Percentiles rank a stretch among this genome's conserved stretches.
Evolutionary conservation across 306 rosid species (phyloP).

Genomic region (Fragaria ananassa): DNA sequence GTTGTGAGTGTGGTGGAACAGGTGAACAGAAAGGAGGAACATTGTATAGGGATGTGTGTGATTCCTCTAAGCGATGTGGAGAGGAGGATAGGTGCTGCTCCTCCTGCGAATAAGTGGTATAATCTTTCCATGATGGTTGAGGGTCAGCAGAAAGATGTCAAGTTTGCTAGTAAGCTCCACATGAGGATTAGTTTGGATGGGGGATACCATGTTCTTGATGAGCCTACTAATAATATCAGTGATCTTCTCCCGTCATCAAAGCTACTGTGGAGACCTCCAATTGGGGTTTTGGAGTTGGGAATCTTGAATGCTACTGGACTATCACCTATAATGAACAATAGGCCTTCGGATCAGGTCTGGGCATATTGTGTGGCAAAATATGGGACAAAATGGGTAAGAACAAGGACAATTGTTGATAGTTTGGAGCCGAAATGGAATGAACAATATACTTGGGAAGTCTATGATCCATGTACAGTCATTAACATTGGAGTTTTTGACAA

Average conservation of each 20-base stretch:
- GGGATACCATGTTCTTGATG: slow-evolving; percentile 26
- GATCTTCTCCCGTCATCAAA: slow-evolving; percentile 21
- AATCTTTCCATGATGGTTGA: background rate
- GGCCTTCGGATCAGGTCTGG: slow-evolving; percentile 3
- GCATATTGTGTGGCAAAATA: slow-evolving; percentile 27
- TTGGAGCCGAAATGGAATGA: slow-evolving; percentile 30
- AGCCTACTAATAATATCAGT: slow-evolving; percentile 11
- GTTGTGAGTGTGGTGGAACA: slow-evolving; percentile 19
- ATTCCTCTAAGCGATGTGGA: background rate
- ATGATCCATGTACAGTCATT: slow-evolving; percentile 29
- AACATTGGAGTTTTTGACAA: slow-evolving; percentile 25
- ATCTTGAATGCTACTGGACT: slow-evolving; percentile 20
- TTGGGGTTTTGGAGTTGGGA: slow-evolving; percentile 28
- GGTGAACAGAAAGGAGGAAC: slow-evolving; percentile 2
- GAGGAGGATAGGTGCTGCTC: slow-evolving; percentile 2
- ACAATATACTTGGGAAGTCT: slow-evolving; percentile 27
- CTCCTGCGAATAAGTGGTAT: slow-evolving; percentile 16
- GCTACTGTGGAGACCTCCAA: slow-evolving; percentile 11
- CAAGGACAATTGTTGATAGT: slow-evolving; percentile 17
- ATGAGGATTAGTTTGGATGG: slow-evolving; percentile 19
- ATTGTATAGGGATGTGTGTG: slow-evolving; percentile 4
- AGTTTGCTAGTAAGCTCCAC: slow-evolving; percentile 12
- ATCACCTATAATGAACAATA: background rate
- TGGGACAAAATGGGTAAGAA: slow-evolving; percentile 24
- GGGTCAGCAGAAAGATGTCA: background rate